Evolutionary conservation across 768 basidiomycete genomes (phyloP).

Genomic region (Lactarius sanguifluus): DNA sequence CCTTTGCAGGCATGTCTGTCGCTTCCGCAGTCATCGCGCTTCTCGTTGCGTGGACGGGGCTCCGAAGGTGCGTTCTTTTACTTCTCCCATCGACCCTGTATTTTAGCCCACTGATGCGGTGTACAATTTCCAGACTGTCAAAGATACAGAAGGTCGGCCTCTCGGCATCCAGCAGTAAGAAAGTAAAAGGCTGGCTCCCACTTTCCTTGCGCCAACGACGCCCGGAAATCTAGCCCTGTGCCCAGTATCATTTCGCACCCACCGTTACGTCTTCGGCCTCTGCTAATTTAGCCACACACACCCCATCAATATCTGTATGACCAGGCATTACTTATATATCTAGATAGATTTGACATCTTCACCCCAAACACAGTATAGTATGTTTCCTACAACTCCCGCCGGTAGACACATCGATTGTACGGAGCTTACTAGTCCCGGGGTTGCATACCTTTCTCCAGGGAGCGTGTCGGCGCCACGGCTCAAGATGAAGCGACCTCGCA

Average conservation of each 20-base stretch:
- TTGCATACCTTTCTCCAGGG: not conserved
- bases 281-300: conserved; percentile 22
- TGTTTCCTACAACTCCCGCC: not conserved
- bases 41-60: conserved; percentile 61
- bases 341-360: not conserved
- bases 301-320: conserved; percentile 24
- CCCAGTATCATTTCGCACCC: not conserved
- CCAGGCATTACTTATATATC: conserved; percentile 23
- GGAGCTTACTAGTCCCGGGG: not conserved
- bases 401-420: not conserved
- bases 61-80: conserved; percentile 50
- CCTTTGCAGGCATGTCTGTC: conserved; percentile 67
- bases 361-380: not conserved
- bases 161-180: conserved; percentile 20
- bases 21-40: conserved; percentile 58
- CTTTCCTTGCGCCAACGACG: conserved; percentile 17
- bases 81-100: conserved; percentile 26
- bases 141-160: conserved; percentile 32
- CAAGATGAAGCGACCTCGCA: not conserved
- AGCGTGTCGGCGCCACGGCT: not conserved
- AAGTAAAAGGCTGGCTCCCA: conserved; percentile 9
- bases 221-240: conserved; percentile 5
- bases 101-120: not conserved
- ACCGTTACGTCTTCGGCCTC: not conserved
- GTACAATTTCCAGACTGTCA: conserved; percentile 39